Conservation (phyloP, 2,329 filamentous ascomycete genomes). For the Massarina eburnea region DNA sequence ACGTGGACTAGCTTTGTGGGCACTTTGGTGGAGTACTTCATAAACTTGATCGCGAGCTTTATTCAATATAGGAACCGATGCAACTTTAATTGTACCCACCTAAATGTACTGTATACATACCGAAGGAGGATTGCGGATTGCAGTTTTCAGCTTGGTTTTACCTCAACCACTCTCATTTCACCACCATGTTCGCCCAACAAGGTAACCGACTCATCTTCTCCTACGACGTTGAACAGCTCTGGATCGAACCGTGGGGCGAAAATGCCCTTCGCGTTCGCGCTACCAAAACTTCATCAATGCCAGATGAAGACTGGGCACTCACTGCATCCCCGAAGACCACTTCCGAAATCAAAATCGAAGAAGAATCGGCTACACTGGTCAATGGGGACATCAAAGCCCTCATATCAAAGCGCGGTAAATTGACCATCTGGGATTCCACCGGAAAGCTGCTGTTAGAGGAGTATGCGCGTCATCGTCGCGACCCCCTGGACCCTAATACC, state of each 20-base stretch:
- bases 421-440: constrained; percentile 50
- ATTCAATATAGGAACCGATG: too few species aligned
- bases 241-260: constrained; percentile 53
- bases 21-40: background rate
- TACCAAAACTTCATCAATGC: constrained; percentile 42
- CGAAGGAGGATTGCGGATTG: background rate
- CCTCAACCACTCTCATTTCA: background rate
- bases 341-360: constrained; percentile 13
- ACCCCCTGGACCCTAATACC: constrained; percentile 60
- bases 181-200: constrained; percentile 44
- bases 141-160: background rate
- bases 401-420: constrained; percentile 53
- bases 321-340: constrained; percentile 4
- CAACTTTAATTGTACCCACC: too few species aligned
- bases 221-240: constrained; percentile 53
- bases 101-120: too few species aligned
- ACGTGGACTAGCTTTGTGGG: background rate
- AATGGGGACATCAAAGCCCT: constrained; percentile 54
- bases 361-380: constrained; percentile 44
- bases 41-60: too few species aligned
- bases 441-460: constrained; percentile 55
- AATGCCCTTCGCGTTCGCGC: constrained; percentile 53
- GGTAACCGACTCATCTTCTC: constrained; percentile 63
- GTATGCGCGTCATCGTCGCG: constrained; percentile 53
- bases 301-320: constrained; percentile 30